A percentile compares a stretch with the other conserved stretches of the same genome.
These are phyloP conservation scores for Eimeria zaria DNA, from an alignment of 169 alveolate genomes.

Conservation along the genomic window DNA sequence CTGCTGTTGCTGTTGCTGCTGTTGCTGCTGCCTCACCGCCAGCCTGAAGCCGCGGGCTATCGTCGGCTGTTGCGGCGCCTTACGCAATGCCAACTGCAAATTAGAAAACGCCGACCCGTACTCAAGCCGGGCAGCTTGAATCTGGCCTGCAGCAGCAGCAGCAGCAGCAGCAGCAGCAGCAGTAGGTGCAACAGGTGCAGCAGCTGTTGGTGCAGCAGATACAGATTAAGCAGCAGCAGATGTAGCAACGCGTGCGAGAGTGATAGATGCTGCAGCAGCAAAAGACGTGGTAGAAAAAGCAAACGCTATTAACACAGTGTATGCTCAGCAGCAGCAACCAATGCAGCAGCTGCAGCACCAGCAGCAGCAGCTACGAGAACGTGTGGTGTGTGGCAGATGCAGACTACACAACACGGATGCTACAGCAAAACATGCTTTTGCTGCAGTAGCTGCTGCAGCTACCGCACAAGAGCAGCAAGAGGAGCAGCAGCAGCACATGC, in stretches of 20 bases:
- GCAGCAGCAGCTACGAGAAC: neutral
- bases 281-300: neutral
- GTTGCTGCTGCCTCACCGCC: slow-evolving; percentile 80
- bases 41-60: slow-evolving; percentile 96
- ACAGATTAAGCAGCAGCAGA: neutral
- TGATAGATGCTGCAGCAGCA: neutral
- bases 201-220: too few relatives aligned
- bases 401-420: too few relatives aligned
- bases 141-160: slow-evolving; percentile 87
- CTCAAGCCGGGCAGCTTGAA: slow-evolving; percentile 97
- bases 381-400: too few relatives aligned
- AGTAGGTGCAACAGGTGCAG: neutral
- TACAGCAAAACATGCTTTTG: too few relatives aligned
- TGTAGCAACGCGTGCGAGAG: too few relatives aligned
- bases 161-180: slow-evolving; percentile 18
- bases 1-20: neutral
- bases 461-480: too few relatives aligned
- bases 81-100: slow-evolving; percentile 94
- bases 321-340: neutral
- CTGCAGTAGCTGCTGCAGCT: too few relatives aligned
- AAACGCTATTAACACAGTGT: neutral
- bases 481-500: neutral
- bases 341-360: slow-evolving; percentile 5
- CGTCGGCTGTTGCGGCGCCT: slow-evolving; percentile 96
- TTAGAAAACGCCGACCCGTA: slow-evolving; percentile 96